phyloP scores from a whole-genome alignment of 129 eudicot species.

The Silybum marianum region DNA sequence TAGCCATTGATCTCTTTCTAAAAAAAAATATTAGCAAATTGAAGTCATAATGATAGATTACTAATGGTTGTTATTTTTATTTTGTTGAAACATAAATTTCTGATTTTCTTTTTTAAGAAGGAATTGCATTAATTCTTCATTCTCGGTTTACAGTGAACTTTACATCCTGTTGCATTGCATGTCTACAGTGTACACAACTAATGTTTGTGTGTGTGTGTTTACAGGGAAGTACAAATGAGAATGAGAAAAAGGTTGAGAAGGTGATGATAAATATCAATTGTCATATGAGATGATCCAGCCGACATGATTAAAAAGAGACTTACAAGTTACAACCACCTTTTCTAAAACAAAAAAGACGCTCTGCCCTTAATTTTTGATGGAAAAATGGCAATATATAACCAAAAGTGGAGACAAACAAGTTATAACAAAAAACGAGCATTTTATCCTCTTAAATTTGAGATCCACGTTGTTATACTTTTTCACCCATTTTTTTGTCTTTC shows the following conservation, averaged over 20 bases:
- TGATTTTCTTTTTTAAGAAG: background rate
- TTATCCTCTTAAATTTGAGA: background rate
- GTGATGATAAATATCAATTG: background rate
- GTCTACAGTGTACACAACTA: background rate
- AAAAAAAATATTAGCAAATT: background rate
- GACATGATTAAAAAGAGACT: background rate
- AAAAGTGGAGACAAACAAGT: background rate
- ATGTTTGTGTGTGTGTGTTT: background rate
- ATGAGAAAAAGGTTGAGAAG: background rate
- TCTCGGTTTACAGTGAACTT: background rate
- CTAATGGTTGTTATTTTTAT: background rate
- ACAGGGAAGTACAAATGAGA: background rate
- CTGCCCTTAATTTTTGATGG: background rate
- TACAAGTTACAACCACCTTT: background rate
- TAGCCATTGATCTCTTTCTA: background rate
- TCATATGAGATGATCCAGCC: background rate
- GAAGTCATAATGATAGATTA: background rate
- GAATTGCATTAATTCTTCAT: background rate
- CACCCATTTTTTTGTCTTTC: background rate
- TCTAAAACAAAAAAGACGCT: background rate
- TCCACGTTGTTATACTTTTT: background rate
- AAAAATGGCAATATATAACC: background rate
- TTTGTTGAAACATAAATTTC: background rate
- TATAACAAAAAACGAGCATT: background rate
- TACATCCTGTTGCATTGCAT: background rate